phyloP scores from a whole-genome alignment of 805 yeast species.

The Tetrapisispora fleetii region DNA sequence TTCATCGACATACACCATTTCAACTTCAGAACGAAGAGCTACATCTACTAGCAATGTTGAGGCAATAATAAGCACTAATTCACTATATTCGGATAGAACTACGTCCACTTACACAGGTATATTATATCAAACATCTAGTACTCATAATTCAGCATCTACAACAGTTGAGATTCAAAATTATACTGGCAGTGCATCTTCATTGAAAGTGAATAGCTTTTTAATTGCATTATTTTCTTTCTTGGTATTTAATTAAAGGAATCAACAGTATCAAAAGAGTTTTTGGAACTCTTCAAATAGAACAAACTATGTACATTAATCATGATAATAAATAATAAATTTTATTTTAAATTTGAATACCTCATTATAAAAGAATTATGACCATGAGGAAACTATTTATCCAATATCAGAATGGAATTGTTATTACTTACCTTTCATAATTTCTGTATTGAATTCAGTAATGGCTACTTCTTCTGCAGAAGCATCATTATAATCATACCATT shows the following conservation, averaged over 20 bases:
- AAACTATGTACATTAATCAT: not conserved
- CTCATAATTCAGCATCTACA: conserved; percentile 1
- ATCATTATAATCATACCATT: conserved; percentile 95
- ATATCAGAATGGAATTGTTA: too few species aligned
- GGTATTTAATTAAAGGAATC: not conserved
- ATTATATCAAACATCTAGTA: conserved; percentile 10
- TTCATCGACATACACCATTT: not conserved
- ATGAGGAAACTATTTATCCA: too few species aligned
- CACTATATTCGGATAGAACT: too few species aligned
- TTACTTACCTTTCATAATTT: conserved; percentile 34
- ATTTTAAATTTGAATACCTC: not conserved
- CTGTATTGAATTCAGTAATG: conserved; percentile 65
- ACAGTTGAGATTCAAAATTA: conserved; percentile 6
- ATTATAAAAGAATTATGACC: too few species aligned
- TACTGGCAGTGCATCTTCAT: conserved; percentile 7
- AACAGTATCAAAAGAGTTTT: not conserved
- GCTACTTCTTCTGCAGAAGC: conserved; percentile 71
- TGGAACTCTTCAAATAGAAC: not conserved
- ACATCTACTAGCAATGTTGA: not conserved
- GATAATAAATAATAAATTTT: too few species aligned
- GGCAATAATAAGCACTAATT: not conserved
- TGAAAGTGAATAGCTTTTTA: not conserved
- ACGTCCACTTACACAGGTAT: not conserved
- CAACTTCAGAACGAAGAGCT: not conserved
- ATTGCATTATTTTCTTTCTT: not conserved